Conservation (phyloP, 2,329 filamentous ascomycete genomes). For the Mollisiaceae sp. region DNA sequence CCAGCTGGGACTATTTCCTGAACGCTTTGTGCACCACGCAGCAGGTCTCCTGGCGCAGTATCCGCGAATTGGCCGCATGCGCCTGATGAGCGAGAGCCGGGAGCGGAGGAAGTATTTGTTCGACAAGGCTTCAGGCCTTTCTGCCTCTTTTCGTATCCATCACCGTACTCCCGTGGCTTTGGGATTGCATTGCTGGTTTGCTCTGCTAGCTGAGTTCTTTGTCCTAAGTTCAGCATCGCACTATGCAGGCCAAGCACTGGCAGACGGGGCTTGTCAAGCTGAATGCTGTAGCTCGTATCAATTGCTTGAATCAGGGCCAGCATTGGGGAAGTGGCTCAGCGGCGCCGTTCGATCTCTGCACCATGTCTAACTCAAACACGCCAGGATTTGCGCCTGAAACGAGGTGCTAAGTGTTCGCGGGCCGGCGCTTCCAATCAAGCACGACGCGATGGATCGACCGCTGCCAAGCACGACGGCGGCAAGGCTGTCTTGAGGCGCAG, state of each 20-base stretch:
- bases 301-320: no score
- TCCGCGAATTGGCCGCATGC: not conserved
- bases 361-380: not conserved
- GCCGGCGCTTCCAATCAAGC: not conserved
- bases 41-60: not conserved
- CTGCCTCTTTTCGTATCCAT: no score
- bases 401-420: not conserved
- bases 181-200: not conserved
- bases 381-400: constrained; percentile 3
- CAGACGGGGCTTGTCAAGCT: not conserved
- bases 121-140: not conserved
- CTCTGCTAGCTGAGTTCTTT: not conserved
- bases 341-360: not conserved
- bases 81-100: not conserved
- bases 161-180: not conserved
- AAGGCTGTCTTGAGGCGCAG: not conserved
- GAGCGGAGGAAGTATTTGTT: not conserved
- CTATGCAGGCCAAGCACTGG: not conserved
- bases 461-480: not conserved
- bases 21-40: not conserved
- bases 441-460: not conserved
- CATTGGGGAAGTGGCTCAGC: not conserved
- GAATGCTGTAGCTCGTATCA: no score
- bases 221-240: not conserved
- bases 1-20: not conserved